Percentiles rank a stretch among this genome's conserved stretches.
Conservation (phyloP, 805 yeast species). For the Teunomyces aglyptinius region DNA sequence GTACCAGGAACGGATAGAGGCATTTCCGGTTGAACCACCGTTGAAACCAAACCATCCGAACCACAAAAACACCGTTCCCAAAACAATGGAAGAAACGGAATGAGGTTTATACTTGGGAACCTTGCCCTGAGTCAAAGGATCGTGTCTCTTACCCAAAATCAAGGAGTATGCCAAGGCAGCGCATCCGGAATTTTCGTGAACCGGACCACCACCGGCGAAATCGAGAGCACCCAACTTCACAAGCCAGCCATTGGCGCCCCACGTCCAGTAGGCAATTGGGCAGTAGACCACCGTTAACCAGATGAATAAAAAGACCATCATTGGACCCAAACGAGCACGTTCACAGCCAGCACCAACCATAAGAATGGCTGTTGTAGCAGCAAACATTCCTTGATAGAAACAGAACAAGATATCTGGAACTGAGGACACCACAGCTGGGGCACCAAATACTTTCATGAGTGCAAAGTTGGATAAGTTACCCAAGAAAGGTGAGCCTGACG, state of each 20-base stretch:
- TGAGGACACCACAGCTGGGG: constrained; percentile 61
- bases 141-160: constrained; percentile 88
- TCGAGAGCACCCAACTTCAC: constrained; percentile 79
- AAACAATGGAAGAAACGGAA: constrained; percentile 82
- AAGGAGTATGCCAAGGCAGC: constrained; percentile 95
- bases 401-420: constrained; percentile 92
- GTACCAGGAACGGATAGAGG: constrained; percentile 90
- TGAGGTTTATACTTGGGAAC: constrained; percentile 93
- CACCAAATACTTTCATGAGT: constrained; percentile 78
- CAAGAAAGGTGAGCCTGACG: constrained; percentile 59
- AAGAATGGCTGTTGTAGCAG: constrained; percentile 86
- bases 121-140: constrained; percentile 63
- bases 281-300: constrained; percentile 97
- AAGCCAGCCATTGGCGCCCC: constrained; percentile 95
- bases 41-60: constrained; percentile 99
- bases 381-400: constrained; percentile 96
- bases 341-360: constrained; percentile 98
- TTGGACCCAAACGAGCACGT: constrained; percentile 92
- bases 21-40: constrained; percentile 96
- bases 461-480: constrained; percentile 84
- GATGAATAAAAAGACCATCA: constrained; percentile 89
- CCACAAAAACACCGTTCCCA: constrained; percentile 95
- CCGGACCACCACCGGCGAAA: constrained; percentile 99
- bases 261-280: constrained; percentile 96
- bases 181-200: constrained; percentile 90